Conservation (phyloP, 441 rosid genomes). For the Sinapis alba region DNA sequence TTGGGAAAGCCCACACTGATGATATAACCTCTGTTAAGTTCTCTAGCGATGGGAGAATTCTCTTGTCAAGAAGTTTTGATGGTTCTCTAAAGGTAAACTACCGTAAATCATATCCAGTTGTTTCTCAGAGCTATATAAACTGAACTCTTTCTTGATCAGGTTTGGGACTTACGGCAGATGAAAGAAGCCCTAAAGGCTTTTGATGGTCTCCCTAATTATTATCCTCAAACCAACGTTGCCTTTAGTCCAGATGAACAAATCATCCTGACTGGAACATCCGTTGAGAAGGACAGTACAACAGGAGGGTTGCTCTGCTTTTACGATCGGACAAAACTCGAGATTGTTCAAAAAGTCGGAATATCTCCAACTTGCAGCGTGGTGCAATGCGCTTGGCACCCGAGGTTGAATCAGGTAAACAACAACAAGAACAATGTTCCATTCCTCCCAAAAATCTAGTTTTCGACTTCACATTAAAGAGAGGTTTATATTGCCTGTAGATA, state of each 20-base stretch:
- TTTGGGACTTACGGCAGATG: constrained; percentile 93
- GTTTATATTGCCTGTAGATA: constrained; percentile 26
- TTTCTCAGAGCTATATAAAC: constrained; percentile 19
- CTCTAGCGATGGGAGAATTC: constrained; percentile 78
- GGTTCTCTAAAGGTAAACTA: constrained; percentile 83
- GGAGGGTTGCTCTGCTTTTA: constrained; percentile 92
- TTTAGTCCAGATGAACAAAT: constrained; percentile 93
- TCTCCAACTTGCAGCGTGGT: constrained; percentile 90
- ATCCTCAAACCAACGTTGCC: constrained; percentile 90
- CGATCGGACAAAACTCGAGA: constrained; percentile 84
- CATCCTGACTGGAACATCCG: constrained; percentile 89
- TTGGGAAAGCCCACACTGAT: constrained; percentile 87
- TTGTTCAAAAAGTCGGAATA: constrained; percentile 85
- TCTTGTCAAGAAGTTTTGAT: constrained; percentile 92
- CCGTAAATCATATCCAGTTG: constrained; percentile 6
- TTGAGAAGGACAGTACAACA: constrained; percentile 79
- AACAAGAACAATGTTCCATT: background rate
- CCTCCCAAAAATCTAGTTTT: background rate
- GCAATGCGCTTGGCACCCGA: constrained; percentile 94
- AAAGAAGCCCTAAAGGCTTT: constrained; percentile 72
- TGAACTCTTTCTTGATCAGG: constrained; percentile 48
- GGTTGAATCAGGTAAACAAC: constrained; percentile 81
- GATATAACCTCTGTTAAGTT: constrained; percentile 93
- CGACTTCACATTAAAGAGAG: background rate
- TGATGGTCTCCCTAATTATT: constrained; percentile 86